A percentile compares a stretch with the other conserved stretches of the same genome.
phyloP scores from a whole-genome alignment of 2,329 filamentous ascomycete species.

The Nakataea oryzae region DNA sequence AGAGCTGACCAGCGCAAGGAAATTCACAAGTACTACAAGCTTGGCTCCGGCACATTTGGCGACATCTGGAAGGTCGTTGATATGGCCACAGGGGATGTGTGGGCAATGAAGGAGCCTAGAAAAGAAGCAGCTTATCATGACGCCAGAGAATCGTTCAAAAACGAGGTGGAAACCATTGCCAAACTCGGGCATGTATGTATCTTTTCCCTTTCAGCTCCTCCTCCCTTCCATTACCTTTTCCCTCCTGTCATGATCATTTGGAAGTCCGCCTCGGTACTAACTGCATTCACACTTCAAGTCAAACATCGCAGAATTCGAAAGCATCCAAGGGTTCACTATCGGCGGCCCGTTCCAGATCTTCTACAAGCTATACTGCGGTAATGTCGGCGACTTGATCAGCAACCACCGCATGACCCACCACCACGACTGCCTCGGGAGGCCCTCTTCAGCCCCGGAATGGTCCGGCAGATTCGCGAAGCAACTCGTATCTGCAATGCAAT shows the following conservation, averaged over 20 bases:
- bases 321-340: not conserved
- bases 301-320: not conserved
- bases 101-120: not conserved
- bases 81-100: not conserved
- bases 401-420: not conserved
- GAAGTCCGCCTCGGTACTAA: not conserved
- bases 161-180: not conserved
- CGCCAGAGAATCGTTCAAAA: not conserved
- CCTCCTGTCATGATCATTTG: not conserved
- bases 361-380: not conserved
- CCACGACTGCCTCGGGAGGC: not conserved
- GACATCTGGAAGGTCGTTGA: not conserved
- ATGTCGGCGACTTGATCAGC: not conserved
- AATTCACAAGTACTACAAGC: not conserved
- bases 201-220: not conserved
- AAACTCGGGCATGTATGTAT: not conserved
- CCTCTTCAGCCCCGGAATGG: not conserved
- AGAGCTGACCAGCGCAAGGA: not conserved
- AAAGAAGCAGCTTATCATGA: not conserved
- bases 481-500: not conserved
- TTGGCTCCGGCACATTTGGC: not conserved
- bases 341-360: not conserved
- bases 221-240: not conserved
- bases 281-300: not conserved
- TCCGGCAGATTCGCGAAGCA: not conserved